Evolutionary conservation across 768 basidiomycete species (phyloP).

Genomic region (Tulasnella sp.): DNA sequence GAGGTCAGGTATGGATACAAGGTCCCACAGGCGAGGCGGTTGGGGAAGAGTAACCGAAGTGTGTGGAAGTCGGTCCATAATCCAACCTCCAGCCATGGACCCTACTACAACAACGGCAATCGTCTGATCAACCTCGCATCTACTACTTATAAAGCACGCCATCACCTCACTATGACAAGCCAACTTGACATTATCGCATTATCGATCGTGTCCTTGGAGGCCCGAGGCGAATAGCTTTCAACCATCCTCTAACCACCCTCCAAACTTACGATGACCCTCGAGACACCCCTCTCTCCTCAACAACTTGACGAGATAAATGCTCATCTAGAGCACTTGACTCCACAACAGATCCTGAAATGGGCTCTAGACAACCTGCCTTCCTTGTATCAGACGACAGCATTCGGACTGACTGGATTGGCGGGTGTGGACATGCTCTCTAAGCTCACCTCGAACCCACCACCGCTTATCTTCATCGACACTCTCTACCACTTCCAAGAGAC

Average conservation of each 20-base stretch:
- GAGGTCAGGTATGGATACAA: too few species aligned
- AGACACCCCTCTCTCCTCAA: constrained; percentile 46
- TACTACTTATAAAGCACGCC: too few species aligned
- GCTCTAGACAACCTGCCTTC: constrained; percentile 65
- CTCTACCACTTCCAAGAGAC: constrained; percentile 94
- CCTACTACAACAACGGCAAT: too few species aligned
- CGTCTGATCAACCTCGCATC: too few species aligned
- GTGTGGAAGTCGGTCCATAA: too few species aligned
- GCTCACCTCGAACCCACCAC: constrained; percentile 53
- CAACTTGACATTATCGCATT: too few species aligned
- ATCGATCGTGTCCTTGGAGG: too few species aligned
- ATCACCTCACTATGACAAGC: too few species aligned
- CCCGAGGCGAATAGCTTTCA: too few species aligned
- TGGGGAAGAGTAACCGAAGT: too few species aligned
- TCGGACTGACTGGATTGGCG: constrained; percentile 89
- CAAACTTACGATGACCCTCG: constrained; percentile 25
- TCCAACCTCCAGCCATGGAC: too few species aligned
- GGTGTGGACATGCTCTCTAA: constrained; percentile 91
- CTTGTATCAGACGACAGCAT: constrained; percentile 84
- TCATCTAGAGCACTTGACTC: constrained; percentile 55
- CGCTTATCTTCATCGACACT: constrained; percentile 93
- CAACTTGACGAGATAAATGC: constrained; percentile 61
- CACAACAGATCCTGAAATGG: constrained; percentile 82
- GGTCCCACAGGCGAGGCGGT: too few species aligned
- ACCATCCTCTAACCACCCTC: constrained; percentile 4